Base-by-base conservation (phyloP, 169 alveolate genomes). In the Plasmodium gaboni region DNA sequence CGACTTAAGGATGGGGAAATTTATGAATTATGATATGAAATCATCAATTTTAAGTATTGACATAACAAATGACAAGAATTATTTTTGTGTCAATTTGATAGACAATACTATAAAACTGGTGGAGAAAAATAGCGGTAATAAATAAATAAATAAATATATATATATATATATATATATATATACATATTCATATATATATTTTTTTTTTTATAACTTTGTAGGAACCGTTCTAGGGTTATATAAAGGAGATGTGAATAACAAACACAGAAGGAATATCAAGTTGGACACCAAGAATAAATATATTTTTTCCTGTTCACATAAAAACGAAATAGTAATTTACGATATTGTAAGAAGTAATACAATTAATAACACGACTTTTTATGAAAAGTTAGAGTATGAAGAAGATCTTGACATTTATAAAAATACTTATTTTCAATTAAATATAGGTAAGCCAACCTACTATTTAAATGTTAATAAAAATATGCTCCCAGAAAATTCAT, bases 61-160 rank as follows among this genome's bases (percentile, higher is more conserved):
- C 53, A 63, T 83, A 46, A 83, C 78, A n/a, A 83, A 42, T 22
- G 91, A 83, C 48, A 57, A 44, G 63, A 69, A 83, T 59, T 83
- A 83, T 50, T 48, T 83, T 2, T 67, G 91, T 12, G 85, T 46
- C 28, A 68, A 69, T 13, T 53, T 57, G 24, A 68, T 83, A 17
- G 85, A 83, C 42, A 83, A 83, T 50, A 83, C 67, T 44, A 71
- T 67, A 46, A 83, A 68, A 61, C 44, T 83, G 46, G 73, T 83
- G 19, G 91, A 83, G 63, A 83, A 83, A 61, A 83, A 83, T 55
- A 63, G 91, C 71, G 91, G 91, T 83, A 83, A 76, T 50, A 32
- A 76, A 46, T 24, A 64, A 50, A 19, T 24, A 15, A 22, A 69
- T 65, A 32, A 2, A 69, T 8, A 12, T 19, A 22, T 13, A 10